Evolutionary conservation across 2,329 filamentous ascomycete species (phyloP).

Genomic region (Cladosporium sp.): DNA sequence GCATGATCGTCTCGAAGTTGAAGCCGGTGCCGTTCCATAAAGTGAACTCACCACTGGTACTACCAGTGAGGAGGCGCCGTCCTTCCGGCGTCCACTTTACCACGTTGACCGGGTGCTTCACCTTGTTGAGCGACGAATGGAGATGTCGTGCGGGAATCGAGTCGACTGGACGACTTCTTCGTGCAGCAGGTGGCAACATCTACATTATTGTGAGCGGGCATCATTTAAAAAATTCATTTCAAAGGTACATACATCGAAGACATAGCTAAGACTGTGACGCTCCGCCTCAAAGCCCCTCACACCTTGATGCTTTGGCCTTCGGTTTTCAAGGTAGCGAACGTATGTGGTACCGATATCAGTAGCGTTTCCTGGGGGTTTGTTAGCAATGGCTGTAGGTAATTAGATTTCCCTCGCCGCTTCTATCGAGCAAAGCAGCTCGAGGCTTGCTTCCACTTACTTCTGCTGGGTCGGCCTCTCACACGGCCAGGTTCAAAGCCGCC

Average conservation of each 20-base stretch:
- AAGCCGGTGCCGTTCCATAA: constrained; percentile 98
- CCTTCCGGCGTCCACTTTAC: constrained; percentile 98
- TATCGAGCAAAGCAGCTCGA: not conserved
- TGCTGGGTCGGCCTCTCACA: constrained; percentile 26
- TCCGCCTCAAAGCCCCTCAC: constrained; percentile 73
- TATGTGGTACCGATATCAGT: constrained; percentile 40
- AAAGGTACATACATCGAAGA: constrained; percentile 70
- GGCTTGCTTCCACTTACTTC: constrained; percentile 18
- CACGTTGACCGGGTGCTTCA: constrained; percentile 95
- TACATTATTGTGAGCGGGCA: constrained; percentile 38
- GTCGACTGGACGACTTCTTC: constrained; percentile 73
- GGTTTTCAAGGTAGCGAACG: constrained; percentile 80
- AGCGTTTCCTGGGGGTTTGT: constrained; percentile 29
- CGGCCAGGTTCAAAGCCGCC: constrained; percentile 29
- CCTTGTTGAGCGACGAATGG: constrained; percentile 97
- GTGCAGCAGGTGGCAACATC: constrained; percentile 84
- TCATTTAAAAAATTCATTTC: constrained; percentile 9
- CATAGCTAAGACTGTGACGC: constrained; percentile 83
- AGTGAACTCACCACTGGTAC: constrained; percentile 96
- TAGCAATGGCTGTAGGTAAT: not conserved
- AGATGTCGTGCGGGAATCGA: constrained; percentile 92
- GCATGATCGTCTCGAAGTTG: constrained; percentile 99
- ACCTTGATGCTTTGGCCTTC: constrained; percentile 73
- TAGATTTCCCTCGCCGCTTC: not conserved
- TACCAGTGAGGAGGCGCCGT: constrained; percentile 84